Evolutionary conservation across 805 yeast genomes (phyloP).

Genomic region (Suhomyces xylopsoci): DNA sequence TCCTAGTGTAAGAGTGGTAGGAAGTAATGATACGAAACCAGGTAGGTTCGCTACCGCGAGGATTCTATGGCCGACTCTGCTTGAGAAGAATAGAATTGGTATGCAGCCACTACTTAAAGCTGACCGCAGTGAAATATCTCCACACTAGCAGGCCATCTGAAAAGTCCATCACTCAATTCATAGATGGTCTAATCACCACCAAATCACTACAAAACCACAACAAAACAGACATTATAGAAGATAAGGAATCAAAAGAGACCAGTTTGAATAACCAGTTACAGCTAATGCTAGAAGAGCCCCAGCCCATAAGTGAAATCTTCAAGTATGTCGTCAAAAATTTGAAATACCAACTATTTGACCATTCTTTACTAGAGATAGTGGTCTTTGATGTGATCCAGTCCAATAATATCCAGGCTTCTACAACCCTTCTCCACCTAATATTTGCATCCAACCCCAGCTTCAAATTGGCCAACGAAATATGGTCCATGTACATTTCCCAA

Average conservation of each 20-base stretch:
- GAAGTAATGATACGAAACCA: background rate
- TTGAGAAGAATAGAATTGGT: background rate
- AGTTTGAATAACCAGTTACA: background rate
- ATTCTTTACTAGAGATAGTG: slow-evolving; percentile 20
- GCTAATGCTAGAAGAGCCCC: background rate
- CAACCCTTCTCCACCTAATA: slow-evolving; percentile 27
- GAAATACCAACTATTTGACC: slow-evolving; percentile 5
- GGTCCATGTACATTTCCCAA: slow-evolving; percentile 28
- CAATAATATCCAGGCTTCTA: slow-evolving; percentile 22
- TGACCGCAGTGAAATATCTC: background rate
- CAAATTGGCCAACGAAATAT: slow-evolving; percentile 29
- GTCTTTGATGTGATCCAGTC: slow-evolving; percentile 17
- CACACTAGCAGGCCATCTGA: background rate
- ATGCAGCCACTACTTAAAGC: no score
- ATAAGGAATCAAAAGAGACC: no score
- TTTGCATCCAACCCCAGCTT: slow-evolving; percentile 14
- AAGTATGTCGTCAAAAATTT: slow-evolving; percentile 7
- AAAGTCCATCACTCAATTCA: background rate
- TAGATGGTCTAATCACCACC: background rate
- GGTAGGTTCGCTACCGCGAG: background rate
- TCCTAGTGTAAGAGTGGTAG: no score
- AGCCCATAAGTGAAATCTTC: slow-evolving; percentile 3
- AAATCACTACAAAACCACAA: no score
- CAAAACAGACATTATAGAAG: no score
- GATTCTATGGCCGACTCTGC: background rate